Base-by-base conservation (phyloP, 2,329 filamentous ascomycete genomes). In the Shiraia bambusicola region DNA sequence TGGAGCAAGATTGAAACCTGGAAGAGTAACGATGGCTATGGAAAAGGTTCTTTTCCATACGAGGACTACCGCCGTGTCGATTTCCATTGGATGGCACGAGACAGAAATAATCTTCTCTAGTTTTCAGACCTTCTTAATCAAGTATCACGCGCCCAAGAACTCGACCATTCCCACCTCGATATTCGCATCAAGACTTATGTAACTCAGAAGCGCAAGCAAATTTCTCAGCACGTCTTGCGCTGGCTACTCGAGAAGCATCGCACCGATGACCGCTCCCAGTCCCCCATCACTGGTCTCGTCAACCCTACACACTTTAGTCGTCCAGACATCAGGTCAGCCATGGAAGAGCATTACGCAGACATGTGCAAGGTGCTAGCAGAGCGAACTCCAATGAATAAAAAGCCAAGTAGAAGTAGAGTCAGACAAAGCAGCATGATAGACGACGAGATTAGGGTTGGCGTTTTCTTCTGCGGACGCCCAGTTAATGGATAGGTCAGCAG, bases 21-120 rank as follows among this genome's bases (percentile, higher is more conserved):
- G 77, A 81, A 49, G 67, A 70, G 0, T 6, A 31, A 34, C 36
- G 43, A 47, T 22, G 35, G 46, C 17, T 32, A 32, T 29, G 28
- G 2, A 12, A 40, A 45, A 12, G 34, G 47, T 1, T 26, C 37
- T 14, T 53, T 56, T 4, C 58, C 54, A 2, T 71, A 69, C 24
- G 56, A 65, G 1, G 51, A 65, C 15, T 74, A 76, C 48, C 72
- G 78, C 25, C 72, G 77, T 3, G 73, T 80, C 1, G 79, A 82
- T 52, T 81, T 82, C 43, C 78, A 82, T 60, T 82, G 79, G 79
- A 79, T 78, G 49, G 78, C 81, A 1, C 76, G 78, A 15, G 77
- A 81, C 33, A 71, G 73, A 41, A 80, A 80, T 58, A 72, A 77
- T 36, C 69, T 82, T 0, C 67, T 77, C 3, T 81, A 79, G 79